A percentile compares a stretch with the other conserved stretches of the same genome.
These are phyloP conservation scores for Marasmius oreades DNA, from an alignment of 1,284 basidiomycete species.

Conservation along the genomic window DNA sequence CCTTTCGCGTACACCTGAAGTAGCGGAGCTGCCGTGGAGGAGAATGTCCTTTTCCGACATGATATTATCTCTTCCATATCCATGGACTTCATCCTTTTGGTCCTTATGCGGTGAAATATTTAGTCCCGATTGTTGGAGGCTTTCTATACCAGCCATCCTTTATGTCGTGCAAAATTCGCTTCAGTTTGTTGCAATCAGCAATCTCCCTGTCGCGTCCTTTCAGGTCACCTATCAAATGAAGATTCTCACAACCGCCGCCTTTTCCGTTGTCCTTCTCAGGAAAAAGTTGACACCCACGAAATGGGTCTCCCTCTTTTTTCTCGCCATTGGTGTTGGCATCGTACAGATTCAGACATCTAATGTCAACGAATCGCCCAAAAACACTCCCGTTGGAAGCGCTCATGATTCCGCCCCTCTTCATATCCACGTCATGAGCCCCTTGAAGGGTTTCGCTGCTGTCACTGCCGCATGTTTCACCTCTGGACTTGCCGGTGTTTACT, in stretches of 20 bases:
- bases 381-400: slow-evolving; percentile 46
- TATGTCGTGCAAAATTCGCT: slow-evolving; percentile 96
- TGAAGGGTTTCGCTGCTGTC: slow-evolving; percentile 87
- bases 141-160: slow-evolving; percentile 95
- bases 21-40: slow-evolving; percentile 31
- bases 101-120: slow-evolving; percentile 51
- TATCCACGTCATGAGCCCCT: slow-evolving; percentile 67
- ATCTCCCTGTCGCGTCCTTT: slow-evolving; percentile 90
- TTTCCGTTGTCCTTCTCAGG: slow-evolving; percentile 82
- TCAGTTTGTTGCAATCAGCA: slow-evolving; percentile 90
- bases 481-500: slow-evolving; percentile 96
- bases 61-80: slow-evolving; percentile 31
- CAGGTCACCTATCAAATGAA: slow-evolving; percentile 95
- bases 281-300: slow-evolving; percentile 70
- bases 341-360: slow-evolving; percentile 80
- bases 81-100: slow-evolving; percentile 46
- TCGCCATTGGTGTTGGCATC: slow-evolving; percentile 88
- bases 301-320: slow-evolving; percentile 81
- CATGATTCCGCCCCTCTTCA: slow-evolving; percentile 45
- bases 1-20: slow-evolving; percentile 43
- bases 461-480: slow-evolving; percentile 93
- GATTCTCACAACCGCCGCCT: slow-evolving; percentile 92
- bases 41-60: slow-evolving; percentile 45
- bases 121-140: slow-evolving; percentile 77
- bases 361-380: slow-evolving; percentile 27